A percentile compares a stretch with the other conserved stretches of the same genome.
These are phyloP conservation scores for Dryadomyces quercivorus DNA, from an alignment of 2,329 filamentous ascomycete genomes.

Conservation along the genomic window DNA sequence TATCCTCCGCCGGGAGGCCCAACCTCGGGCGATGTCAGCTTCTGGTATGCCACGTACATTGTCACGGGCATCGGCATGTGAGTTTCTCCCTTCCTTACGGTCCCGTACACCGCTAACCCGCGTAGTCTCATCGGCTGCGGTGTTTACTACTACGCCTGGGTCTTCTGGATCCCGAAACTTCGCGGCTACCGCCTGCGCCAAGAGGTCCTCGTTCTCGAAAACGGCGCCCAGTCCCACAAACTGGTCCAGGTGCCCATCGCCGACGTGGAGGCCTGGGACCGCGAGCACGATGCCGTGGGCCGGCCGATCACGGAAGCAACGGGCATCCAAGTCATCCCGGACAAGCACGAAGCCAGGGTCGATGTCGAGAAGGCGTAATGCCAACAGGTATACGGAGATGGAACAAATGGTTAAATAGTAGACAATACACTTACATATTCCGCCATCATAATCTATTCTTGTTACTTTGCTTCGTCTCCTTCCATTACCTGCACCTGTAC, in stretches of 20 bases:
- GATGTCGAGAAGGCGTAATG: too few species aligned
- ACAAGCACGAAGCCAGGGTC: too few species aligned
- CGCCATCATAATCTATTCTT: too few species aligned
- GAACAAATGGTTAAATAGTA: too few species aligned
- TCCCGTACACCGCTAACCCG: not conserved
- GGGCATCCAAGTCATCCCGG: too few species aligned
- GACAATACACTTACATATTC: too few species aligned
- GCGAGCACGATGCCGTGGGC: slow-evolving; percentile 12
- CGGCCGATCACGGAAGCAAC: too few species aligned
- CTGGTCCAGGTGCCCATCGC: slow-evolving; percentile 32
- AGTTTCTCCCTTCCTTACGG: slow-evolving; percentile 23
- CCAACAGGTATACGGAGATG: too few species aligned
- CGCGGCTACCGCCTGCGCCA: slow-evolving; percentile 34
- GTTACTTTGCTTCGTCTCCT: too few species aligned
- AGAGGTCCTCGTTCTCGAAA: slow-evolving; percentile 30
- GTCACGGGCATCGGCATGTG: slow-evolving; percentile 52
- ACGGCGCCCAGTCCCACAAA: slow-evolving; percentile 31
- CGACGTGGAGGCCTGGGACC: slow-evolving; percentile 32
- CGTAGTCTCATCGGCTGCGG: slow-evolving; percentile 21
- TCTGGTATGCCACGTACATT: slow-evolving; percentile 62
- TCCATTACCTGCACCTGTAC: too few species aligned
- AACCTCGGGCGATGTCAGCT: slow-evolving; percentile 53
- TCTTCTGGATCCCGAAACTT: slow-evolving; percentile 28
- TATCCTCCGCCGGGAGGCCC: slow-evolving; percentile 50
- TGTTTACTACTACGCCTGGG: slow-evolving; percentile 37